Conservation (phyloP, 345 rosid species). For the Tarenaya hassleriana region DNA sequence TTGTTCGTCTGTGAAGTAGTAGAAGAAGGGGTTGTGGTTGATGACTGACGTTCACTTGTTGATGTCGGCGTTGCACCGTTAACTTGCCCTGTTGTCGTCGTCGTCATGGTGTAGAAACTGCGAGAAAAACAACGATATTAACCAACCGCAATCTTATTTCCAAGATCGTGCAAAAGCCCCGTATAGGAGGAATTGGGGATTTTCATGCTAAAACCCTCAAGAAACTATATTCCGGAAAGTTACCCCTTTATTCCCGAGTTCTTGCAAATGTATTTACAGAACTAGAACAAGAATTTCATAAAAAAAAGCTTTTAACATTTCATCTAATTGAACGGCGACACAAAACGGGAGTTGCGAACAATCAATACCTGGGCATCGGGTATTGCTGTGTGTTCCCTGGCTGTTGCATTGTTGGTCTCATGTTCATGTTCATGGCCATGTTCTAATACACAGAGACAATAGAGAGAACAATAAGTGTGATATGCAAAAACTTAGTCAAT, state of each 20-base stretch:
- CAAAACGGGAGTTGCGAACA: background rate
- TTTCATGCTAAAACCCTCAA: no score
- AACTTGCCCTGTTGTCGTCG: conserved; percentile 48
- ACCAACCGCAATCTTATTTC: conserved; percentile 8
- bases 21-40: conserved; percentile 38
- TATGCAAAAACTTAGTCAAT: conserved; percentile 11
- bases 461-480: conserved; percentile 14
- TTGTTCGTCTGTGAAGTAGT: conserved; percentile 65
- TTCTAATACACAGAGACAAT: conserved; percentile 15
- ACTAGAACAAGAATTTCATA: no score
- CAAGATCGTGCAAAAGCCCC: no score
- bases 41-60: conserved; percentile 45
- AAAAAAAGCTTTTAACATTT: no score
- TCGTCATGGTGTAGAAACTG: conserved; percentile 61
- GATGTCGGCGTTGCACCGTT: conserved; percentile 37
- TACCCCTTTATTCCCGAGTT: no score
- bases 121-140: conserved; percentile 7
- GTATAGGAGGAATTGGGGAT: no score
- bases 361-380: conserved; percentile 68
- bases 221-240: no score
- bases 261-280: no score
- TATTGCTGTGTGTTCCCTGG: conserved; percentile 41
- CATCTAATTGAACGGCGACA: background rate
- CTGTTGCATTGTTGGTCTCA: conserved; percentile 30
- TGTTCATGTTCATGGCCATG: conserved; percentile 33